Evolutionary conservation across 345 rosid species (phyloP).

Genomic region (Schrenkiella parvula): DNA sequence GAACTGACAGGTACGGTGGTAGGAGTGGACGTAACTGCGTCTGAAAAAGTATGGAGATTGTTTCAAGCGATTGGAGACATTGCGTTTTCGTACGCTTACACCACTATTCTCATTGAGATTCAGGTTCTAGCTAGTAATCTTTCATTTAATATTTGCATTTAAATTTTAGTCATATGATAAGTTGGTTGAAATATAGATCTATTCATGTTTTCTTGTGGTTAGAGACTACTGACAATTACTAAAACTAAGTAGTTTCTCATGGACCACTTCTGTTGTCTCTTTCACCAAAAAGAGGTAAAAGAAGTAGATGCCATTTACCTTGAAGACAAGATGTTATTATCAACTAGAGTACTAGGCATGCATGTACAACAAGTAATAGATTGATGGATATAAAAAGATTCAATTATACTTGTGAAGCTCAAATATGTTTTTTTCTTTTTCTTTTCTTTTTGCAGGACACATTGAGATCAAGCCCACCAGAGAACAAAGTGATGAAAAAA

Average conservation of each 20-base stretch:
- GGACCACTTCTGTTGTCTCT: neutral
- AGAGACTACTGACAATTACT: neutral
- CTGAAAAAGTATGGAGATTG: conserved; percentile 66
- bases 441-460: conserved; percentile 44
- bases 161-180: neutral
- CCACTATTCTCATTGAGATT: conserved; percentile 73
- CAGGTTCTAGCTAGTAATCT: conserved; percentile 46
- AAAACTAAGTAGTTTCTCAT: neutral
- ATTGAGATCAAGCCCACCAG: conserved; percentile 61
- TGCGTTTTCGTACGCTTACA: conserved; percentile 82
- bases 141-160: neutral
- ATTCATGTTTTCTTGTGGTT: neutral
- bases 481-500: conserved; percentile 61
- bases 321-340: neutral
- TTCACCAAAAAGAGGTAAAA: neutral
- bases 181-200: neutral
- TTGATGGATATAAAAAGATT: neutral
- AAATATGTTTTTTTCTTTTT: neutral
- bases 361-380: neutral
- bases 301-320: neutral
- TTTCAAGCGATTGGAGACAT: conserved; percentile 83
- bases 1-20: conserved; percentile 49
- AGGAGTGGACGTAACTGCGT: conserved; percentile 62
- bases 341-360: neutral
- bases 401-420: neutral